Base-by-base conservation (phyloP, 2,329 filamentous ascomycete genomes). In the Monosporascus sp. region DNA sequence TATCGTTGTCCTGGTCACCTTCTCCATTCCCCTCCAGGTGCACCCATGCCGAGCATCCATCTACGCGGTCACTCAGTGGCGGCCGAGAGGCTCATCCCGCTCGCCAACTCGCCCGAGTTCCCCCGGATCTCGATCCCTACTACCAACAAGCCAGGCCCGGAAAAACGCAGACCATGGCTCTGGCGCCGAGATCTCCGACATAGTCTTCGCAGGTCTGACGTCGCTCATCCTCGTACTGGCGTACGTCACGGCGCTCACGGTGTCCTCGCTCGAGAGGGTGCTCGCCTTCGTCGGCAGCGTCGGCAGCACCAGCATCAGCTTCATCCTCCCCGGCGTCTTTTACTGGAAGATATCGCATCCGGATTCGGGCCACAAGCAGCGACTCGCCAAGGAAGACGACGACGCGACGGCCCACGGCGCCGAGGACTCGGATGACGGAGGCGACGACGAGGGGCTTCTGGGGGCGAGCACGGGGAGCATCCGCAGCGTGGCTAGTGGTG, bases 271-370 rank as follows among this genome's bases (percentile, higher is more conserved):
- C 3, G 92, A 96, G 67, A 87, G 90, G 47, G 92, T 99, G 1
- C 80, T 99, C 0, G 93, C 94, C 0, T 99, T 97, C 62, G 94
- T 99, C 11, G 94, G 94, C 38, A 91, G 88, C 63, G 99, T 94
- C 0, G 94, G 94, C 51, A 93, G 88, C 50, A 99, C 94, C 0
- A 91, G 90, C 56, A 99, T 99, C 64, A 96, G 90, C 57, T 99
- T 99, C 69, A 97, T 99, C 60, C 80, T 99, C 0, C 94, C 94
- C 0, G 94, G 94, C 0, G 74, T 99, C 4, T 99, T 99, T 71
- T 99, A 97, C 72, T 99, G 97, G 75, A 97, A 97, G 73, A 97
- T 99, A 56, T 95, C 91, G 14, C 85, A 90, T 24, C 94, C 94
- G 0, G 88, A 96, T 52, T 93, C 90, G 45, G 81, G 86, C 27